These are phyloP conservation scores for Phialophora chinensis DNA, from an alignment of 2,329 filamentous ascomycete species.

Conservation along the genomic window DNA sequence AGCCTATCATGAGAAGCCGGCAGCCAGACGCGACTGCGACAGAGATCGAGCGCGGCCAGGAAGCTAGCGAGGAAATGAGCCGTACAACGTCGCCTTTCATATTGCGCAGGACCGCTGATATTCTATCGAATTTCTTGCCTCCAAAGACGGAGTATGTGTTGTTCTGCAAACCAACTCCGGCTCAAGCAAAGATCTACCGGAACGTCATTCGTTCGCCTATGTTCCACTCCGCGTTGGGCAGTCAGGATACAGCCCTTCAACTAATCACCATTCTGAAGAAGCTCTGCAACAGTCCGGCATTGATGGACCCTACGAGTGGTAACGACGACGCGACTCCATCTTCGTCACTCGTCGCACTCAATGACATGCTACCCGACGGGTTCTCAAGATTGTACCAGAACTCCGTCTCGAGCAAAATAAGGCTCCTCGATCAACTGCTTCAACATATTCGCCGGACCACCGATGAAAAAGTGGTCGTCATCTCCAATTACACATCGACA, in stretches of 20 bases:
- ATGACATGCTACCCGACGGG: constrained; percentile 62
- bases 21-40: constrained; percentile 67
- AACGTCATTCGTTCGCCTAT: constrained; percentile 68
- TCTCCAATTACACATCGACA: constrained; percentile 78
- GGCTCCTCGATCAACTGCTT: constrained; percentile 69
- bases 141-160: constrained; percentile 72
- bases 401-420: constrained; percentile 68
- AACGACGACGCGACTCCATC: constrained; percentile 56
- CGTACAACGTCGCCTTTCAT: constrained; percentile 68
- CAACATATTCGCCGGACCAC: constrained; percentile 66
- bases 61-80: constrained; percentile 65
- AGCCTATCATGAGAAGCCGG: constrained; percentile 66
- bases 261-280: constrained; percentile 77
- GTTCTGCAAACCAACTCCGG: constrained; percentile 67
- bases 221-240: constrained; percentile 67
- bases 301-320: constrained; percentile 61
- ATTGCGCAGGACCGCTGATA: constrained; percentile 68
- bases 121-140: constrained; percentile 69
- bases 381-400: constrained; percentile 61
- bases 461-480: constrained; percentile 72
- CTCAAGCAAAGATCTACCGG: constrained; percentile 67
- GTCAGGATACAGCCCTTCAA: constrained; percentile 65
- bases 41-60: constrained; percentile 69
- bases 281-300: constrained; percentile 72
- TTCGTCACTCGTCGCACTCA: constrained; percentile 52